phyloP scores from a whole-genome alignment of 345 rosid genomes.

The Boechera retrofracta region DNA sequence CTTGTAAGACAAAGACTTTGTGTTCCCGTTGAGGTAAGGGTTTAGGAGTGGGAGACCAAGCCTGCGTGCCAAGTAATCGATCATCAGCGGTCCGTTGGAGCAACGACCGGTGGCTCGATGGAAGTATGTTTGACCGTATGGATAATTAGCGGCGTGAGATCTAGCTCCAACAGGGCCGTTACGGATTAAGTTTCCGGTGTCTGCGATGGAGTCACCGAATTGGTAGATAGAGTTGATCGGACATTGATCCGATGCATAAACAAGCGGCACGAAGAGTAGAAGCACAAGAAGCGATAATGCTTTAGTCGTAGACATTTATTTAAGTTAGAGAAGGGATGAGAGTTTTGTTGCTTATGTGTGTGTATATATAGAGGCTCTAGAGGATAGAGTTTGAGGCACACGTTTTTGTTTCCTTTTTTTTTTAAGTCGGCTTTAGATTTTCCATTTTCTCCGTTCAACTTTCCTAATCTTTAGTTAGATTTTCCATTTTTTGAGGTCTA shows the following conservation, averaged over 20 bases:
- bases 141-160: slow-evolving; percentile 27
- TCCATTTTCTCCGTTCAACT: neutral
- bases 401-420: neutral
- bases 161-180: slow-evolving; percentile 20
- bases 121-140: slow-evolving; percentile 47
- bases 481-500: no score
- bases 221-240: slow-evolving; percentile 35
- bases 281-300: slow-evolving; percentile 19
- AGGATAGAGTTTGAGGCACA: neutral
- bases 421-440: neutral
- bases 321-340: neutral
- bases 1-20: slow-evolving; percentile 1
- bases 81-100: slow-evolving; percentile 45
- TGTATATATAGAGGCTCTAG: neutral
- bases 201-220: slow-evolving; percentile 42
- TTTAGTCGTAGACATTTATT: slow-evolving; percentile 16
- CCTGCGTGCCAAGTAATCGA: slow-evolving; percentile 40
- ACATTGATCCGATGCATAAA: slow-evolving; percentile 11
- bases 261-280: slow-evolving; percentile 8
- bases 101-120: slow-evolving; percentile 45
- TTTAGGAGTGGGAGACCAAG: slow-evolving; percentile 42
- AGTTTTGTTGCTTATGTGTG: neutral
- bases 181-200: slow-evolving; percentile 44
- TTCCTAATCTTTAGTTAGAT: neutral
- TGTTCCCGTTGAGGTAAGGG: slow-evolving; percentile 42